Conservation (phyloP, 2,329 filamentous ascomycete species). For the Claviceps cyperi region DNA sequence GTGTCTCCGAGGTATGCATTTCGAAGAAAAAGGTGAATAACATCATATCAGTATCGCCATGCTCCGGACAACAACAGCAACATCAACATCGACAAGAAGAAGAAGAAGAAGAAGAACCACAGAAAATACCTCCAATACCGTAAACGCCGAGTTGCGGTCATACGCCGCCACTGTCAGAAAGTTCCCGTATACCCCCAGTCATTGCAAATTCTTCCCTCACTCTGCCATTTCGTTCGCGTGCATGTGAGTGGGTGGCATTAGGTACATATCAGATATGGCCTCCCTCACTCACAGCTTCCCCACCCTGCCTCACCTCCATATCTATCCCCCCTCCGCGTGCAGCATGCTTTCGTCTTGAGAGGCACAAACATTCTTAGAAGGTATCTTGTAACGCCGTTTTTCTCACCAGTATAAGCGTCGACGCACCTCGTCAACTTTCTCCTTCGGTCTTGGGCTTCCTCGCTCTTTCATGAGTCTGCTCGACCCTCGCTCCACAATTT, state of each 20-base stretch:
- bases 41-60: conserved; percentile 20
- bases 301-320: background rate
- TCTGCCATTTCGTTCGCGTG: background rate
- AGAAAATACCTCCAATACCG: conserved; percentile 14
- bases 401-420: background rate
- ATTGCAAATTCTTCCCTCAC: background rate
- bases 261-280: background rate
- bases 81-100: conserved; percentile 11
- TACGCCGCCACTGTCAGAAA: conserved; percentile 8
- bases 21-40: conserved; percentile 10
- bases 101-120: conserved; percentile 3
- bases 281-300: background rate
- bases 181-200: background rate
- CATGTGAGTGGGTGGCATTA: background rate
- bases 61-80: conserved; percentile 13
- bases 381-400: background rate
- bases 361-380: background rate
- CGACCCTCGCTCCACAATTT: background rate
- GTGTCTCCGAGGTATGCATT: background rate
- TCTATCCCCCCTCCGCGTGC: background rate
- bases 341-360: background rate
- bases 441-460: background rate
- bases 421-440: too few species aligned
- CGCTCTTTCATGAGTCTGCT: background rate
- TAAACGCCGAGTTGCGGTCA: conserved; percentile 14